Evolutionary conservation across 805 yeast species (phyloP).

Genomic region (Wickerhamiella allomyrinae): DNA sequence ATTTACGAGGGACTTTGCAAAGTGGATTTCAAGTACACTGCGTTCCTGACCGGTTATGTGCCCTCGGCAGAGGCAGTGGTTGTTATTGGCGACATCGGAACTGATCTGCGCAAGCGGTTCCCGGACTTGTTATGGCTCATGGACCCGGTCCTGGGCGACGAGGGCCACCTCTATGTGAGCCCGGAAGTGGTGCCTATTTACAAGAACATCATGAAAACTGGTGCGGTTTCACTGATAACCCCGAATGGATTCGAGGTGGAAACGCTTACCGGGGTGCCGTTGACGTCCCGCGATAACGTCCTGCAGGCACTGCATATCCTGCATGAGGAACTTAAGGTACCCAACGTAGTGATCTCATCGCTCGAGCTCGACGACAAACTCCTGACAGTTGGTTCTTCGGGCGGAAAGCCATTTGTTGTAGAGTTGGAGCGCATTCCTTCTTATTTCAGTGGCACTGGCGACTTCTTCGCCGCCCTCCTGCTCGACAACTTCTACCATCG

Average conservation of each 20-base stretch:
- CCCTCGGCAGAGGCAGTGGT: constrained; percentile 46
- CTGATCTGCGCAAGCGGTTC: constrained; percentile 21
- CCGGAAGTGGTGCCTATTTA: constrained; percentile 47
- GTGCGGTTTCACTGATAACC: constrained; percentile 55
- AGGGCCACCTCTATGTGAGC: constrained; percentile 63
- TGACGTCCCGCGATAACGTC: constrained; percentile 30
- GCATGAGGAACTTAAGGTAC: constrained; percentile 36
- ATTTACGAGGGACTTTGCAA: constrained; percentile 42
- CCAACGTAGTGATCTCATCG: constrained; percentile 57
- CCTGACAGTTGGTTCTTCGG: constrained; percentile 34
- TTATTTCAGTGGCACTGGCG: constrained; percentile 93
- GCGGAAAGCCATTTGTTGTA: constrained; percentile 26
- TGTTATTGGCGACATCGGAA: constrained; percentile 33
- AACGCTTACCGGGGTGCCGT: constrained; percentile 40
- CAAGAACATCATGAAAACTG: constrained; percentile 30
- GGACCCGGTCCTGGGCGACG: constrained; percentile 90
- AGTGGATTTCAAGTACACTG: constrained; percentile 41
- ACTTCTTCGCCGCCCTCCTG: constrained; percentile 67
- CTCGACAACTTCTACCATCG: constrained; percentile 41
- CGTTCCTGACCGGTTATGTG: constrained; percentile 66
- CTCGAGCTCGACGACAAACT: constrained; percentile 26
- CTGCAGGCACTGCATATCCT: constrained; percentile 33
- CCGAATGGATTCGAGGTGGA: constrained; percentile 90
- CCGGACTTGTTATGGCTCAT: constrained; percentile 39
- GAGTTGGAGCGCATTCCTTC: constrained; percentile 52